Percentiles rank a stretch among this genome's conserved stretches.
Evolutionary conservation across 306 rosid genomes (phyloP).

Genomic region (Vigna trinervia): DNA sequence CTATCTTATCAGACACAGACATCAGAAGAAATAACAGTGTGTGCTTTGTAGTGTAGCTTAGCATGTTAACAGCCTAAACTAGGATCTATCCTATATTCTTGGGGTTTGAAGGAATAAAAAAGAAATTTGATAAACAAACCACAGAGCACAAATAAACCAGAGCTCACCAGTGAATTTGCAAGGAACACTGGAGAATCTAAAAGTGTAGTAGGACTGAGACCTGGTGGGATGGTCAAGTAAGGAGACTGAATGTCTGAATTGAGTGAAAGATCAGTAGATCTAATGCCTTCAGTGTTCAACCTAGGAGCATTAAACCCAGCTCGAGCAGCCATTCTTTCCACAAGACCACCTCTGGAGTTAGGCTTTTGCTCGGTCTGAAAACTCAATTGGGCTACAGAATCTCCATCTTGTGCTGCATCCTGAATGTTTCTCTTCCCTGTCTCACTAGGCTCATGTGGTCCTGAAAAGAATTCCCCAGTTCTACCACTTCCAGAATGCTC

Average conservation of each 20-base stretch:
- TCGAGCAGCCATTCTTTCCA: constrained; percentile 89
- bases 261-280: constrained; percentile 71
- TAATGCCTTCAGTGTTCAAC: constrained; percentile 84
- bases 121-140: constrained; percentile 8
- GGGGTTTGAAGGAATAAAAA: constrained; percentile 3
- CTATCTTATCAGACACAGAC: constrained; percentile 4
- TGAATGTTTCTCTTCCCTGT: constrained; percentile 35
- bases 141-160: constrained; percentile 20
- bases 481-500: constrained; percentile 54
- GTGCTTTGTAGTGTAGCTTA: not conserved
- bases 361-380: constrained; percentile 56
- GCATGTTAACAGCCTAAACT: not conserved
- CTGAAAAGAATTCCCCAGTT: constrained; percentile 57
- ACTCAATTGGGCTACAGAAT: constrained; percentile 51
- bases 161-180: constrained; percentile 80
- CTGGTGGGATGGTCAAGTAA: constrained; percentile 87
- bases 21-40: constrained; percentile 7
- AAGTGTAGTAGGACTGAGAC: constrained; percentile 95
- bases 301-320: constrained; percentile 97
- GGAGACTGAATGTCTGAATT: constrained; percentile 72
- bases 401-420: constrained; percentile 44
- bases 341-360: constrained; percentile 69
- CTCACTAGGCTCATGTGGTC: constrained; percentile 43
- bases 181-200: constrained; percentile 95
- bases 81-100: constrained; percentile 1